A percentile compares a stretch with the other conserved stretches of the same genome.
Evolutionary conservation across 2,329 filamentous ascomycete genomes (phyloP).

Genomic region (Calonectria pseudoreteaudii): DNA sequence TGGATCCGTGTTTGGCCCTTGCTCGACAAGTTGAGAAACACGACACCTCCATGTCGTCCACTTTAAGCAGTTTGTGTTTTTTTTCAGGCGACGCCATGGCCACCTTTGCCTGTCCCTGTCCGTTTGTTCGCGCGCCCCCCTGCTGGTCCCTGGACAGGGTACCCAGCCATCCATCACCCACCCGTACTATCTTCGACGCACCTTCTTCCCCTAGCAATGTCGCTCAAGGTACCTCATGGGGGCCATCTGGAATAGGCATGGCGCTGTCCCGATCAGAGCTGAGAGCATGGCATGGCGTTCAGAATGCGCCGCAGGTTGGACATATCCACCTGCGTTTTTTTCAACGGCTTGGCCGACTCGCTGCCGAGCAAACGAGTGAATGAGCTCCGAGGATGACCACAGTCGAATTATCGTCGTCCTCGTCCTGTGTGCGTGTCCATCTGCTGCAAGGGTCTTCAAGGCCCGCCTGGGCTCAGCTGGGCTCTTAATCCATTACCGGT

Average conservation of each 20-base stretch:
- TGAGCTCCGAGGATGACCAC: not conserved
- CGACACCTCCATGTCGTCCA: conserved; percentile 28
- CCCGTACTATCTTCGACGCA: conserved; percentile 15
- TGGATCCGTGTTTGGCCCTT: conserved; percentile 39
- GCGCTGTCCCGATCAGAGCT: conserved; percentile 12
- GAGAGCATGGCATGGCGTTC: conserved; percentile 24
- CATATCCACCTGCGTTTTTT: conserved; percentile 13
- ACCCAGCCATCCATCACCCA: conserved; percentile 22
- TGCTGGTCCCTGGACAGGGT: conserved; percentile 21
- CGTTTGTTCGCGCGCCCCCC: conserved; percentile 17
- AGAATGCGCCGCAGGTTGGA: not conserved
- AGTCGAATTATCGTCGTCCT: not conserved
- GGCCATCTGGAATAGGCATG: conserved; percentile 12
- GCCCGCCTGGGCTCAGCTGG: not conserved
- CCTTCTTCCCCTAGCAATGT: not conserved
- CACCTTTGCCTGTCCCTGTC: conserved; percentile 23
- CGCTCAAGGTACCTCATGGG: not conserved
- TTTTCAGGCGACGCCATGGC: conserved; percentile 27
- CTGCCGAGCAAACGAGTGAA: not conserved
- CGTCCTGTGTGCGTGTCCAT: not conserved
- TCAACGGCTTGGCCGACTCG: conserved; percentile 25
- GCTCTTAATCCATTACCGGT: not conserved
- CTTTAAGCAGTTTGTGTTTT: conserved; percentile 31
- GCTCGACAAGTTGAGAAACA: conserved; percentile 38
- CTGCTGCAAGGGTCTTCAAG: not conserved